Base-by-base conservation (phyloP, 1,139 yeast genomes). In the Taphrina communis region DNA sequence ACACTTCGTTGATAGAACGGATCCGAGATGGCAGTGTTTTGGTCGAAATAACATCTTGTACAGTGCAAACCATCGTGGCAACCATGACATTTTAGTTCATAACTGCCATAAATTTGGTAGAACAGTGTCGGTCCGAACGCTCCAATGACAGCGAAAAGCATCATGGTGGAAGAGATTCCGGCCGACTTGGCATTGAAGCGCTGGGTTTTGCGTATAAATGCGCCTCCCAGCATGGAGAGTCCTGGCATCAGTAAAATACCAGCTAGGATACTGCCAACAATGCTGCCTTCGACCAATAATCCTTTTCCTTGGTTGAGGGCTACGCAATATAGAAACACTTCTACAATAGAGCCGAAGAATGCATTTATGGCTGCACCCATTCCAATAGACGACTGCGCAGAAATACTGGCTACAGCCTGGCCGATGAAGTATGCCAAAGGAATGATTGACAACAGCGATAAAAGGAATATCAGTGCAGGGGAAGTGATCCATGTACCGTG, bases 371-470 rank as follows among this genome's bases (percentile, higher is more conserved):
- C 97, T 1, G 99, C 99, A 81, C 99, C 99, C 73, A 94, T 88
- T n/a, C 98, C 97, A 98, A 94, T 94, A 0, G 98, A 93, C 0
- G 97, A 91, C 79, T 95, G 99, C 0, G 99, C 98, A 2, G 97
- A 90, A 72, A 94, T 94, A 1, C 98, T 93, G 0, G 99, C 99
- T 36, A 94, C 99, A 1, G 98, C 99, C 78, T 94, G 98, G 2
- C 99, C 99, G 75, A 94, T 93, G 77, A 93, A 94, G 77, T 94
- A 94, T 0, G 99, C 99, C 73, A 94, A 82, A 1, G 99, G 99
- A 63, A 94, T 85, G 71, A 94, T 90, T 1, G 97, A 89, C 67
- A 89, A 82, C 71, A 94, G 81, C 78, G 97, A 89, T 38, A 92
- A 81, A 67, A 85, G 82, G 75, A 94, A 95, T 59, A 92, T 83